These are phyloP conservation scores for Cyathus striatus DNA, from an alignment of 768 basidiomycete species.

Conservation along the genomic window DNA sequence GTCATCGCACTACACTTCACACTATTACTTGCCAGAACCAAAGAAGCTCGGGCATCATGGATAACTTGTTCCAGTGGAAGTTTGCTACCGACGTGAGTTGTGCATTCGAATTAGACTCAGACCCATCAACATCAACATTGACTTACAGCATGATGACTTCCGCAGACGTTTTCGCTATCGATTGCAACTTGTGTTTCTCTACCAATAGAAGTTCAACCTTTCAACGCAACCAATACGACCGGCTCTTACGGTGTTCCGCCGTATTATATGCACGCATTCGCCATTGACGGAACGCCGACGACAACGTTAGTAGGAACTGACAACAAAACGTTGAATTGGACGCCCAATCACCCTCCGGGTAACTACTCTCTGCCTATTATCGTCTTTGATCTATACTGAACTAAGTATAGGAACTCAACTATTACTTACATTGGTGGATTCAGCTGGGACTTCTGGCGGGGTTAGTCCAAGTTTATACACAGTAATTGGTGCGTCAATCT, in stretches of 20 bases:
- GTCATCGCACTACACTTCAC: background rate
- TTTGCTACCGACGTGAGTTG: conserved; percentile 21
- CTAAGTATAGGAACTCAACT: conserved; percentile 25
- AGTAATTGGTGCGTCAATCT: conserved; percentile 21
- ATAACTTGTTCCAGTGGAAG: conserved; percentile 24
- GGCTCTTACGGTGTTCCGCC: conserved; percentile 24
- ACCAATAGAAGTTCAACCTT: conserved; percentile 18
- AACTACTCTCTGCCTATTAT: conserved; percentile 8
- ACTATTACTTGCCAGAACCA: background rate
- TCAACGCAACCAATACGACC: conserved; percentile 9
- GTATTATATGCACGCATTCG: conserved; percentile 38
- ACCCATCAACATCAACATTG: background rate
- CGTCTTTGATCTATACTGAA: background rate
- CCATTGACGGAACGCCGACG: conserved; percentile 26
- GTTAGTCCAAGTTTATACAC: conserved; percentile 20
- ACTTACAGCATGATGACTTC: conserved; percentile 1
- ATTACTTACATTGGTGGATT: conserved; percentile 30
- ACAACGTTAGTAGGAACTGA: conserved; percentile 29
- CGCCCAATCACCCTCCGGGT: conserved; percentile 34
- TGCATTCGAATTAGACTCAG: too few relatives aligned
- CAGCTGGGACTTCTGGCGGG: conserved; percentile 28
- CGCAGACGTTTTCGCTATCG: conserved; percentile 5
- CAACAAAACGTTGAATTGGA: conserved; percentile 27
- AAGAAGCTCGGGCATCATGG: conserved; percentile 6
- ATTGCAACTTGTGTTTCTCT: conserved; percentile 21